A percentile compares a stretch with the other conserved stretches of the same genome.
Conservation (phyloP, 371 early-diverging fungal genomes). For the Actinomortierella ambigua region DNA sequence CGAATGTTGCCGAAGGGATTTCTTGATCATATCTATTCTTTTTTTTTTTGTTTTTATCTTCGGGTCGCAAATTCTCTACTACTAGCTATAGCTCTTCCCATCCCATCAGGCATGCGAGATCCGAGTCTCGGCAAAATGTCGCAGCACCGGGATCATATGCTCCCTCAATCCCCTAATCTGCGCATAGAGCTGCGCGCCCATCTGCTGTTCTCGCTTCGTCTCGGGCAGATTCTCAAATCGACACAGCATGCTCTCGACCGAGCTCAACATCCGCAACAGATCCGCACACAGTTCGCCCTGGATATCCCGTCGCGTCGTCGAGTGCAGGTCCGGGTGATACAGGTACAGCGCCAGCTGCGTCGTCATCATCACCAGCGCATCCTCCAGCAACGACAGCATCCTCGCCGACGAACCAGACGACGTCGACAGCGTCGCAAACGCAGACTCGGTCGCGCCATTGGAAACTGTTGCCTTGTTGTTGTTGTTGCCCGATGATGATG, state of each 20-base stretch:
- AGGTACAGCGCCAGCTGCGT: constrained; percentile 40
- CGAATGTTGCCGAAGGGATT: too few species aligned
- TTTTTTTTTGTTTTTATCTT: background rate
- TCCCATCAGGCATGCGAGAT: too few species aligned
- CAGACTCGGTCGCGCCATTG: constrained; percentile 14
- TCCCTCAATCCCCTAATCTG: constrained; percentile 33
- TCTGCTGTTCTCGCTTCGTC: constrained; percentile 13
- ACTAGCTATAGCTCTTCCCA: constrained; percentile 22
- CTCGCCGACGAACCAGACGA: constrained; percentile 37
- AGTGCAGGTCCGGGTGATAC: constrained; percentile 33
- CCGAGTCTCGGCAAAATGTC: constrained; percentile 40
- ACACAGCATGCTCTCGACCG: constrained; percentile 32
- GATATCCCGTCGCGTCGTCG: constrained; percentile 28
- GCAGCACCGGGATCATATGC: constrained; percentile 41
- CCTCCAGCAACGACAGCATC: constrained; percentile 40
- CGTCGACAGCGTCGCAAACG: constrained; percentile 42
- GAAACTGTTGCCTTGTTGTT: constrained; percentile 1
- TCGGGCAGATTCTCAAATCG: constrained; percentile 43
- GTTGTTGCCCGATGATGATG: background rate
- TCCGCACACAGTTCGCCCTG: constrained; percentile 33
- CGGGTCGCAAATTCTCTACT: background rate
- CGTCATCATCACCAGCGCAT: constrained; percentile 42
- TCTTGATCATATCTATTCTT: background rate
- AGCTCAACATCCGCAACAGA: constrained; percentile 29
- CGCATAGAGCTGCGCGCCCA: constrained; percentile 19